Evolutionary conservation across 2,329 filamentous ascomycete species (phyloP).

Genomic region (Setomelanomma holmii): DNA sequence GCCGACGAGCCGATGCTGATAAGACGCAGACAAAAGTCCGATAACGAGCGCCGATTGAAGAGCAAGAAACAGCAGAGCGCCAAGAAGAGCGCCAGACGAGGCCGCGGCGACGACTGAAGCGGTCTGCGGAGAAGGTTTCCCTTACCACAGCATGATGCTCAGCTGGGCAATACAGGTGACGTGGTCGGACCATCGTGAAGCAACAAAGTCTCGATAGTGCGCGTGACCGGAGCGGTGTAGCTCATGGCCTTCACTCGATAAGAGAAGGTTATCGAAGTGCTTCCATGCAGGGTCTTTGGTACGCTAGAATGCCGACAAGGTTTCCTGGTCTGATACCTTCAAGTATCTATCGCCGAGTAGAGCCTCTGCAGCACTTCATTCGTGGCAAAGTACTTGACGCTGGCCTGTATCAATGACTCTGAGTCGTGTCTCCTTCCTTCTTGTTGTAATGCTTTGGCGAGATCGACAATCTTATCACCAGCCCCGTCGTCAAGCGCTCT

Average conservation of each 20-base stretch:
- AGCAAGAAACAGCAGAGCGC: conserved; percentile 67
- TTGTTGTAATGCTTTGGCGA: conserved; percentile 30
- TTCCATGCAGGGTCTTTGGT: conserved; percentile 27
- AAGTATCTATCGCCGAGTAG: conserved; percentile 28
- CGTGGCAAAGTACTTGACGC: conserved; percentile 37
- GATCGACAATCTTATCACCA: conserved; percentile 34
- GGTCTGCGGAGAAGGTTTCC: conserved; percentile 16
- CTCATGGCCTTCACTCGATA: conserved; percentile 21
- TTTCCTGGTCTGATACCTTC: conserved; percentile 12
- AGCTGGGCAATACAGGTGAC: conserved; percentile 20
- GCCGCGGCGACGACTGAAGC: conserved; percentile 42
- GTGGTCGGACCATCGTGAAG: conserved; percentile 20
- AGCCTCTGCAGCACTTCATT: conserved; percentile 39
- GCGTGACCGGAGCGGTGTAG: conserved; percentile 29
- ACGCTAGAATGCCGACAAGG: conserved; percentile 17
- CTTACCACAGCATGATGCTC: conserved; percentile 5
- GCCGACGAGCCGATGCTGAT: conserved; percentile 31
- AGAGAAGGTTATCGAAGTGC: conserved; percentile 15
- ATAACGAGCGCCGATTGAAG: conserved; percentile 64
- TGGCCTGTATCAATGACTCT: conserved; percentile 29
- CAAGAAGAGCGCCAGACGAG: conserved; percentile 65
- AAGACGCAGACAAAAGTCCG: conserved; percentile 58
- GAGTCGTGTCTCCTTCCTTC: conserved; percentile 39
- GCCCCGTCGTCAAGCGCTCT: conserved; percentile 31
- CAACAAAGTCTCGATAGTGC: conserved; percentile 20